Base-by-base conservation (phyloP, 805 yeast species). In the Kodamaea fukazawae region DNA sequence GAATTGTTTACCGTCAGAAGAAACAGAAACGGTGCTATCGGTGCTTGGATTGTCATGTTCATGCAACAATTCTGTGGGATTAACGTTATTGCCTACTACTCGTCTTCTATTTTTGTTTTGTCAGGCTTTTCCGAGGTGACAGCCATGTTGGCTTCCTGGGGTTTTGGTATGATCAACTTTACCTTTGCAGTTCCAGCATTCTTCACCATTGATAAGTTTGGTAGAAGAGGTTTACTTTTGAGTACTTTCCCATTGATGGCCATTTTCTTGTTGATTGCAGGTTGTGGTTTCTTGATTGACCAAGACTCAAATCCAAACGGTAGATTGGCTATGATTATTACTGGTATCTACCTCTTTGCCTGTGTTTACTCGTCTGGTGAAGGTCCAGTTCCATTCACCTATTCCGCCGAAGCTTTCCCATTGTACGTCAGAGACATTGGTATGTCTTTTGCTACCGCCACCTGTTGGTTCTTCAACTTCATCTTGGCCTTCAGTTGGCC, bases 1-100 rank as follows among this genome's bases (percentile, higher is more conserved):
- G 86, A 81, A 58, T 66, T 86, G 70, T 70, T 86, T 57, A 73
- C 82, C 1, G 71, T 84, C 34, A 76, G 93, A 60, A 78, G 96
- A 70, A 86, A 85, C 61, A 77, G 95, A 63, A 83, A 87, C 56
- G 95, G 93, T 38, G 79, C 86, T 6, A 50, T 83, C 41, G 95
- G 86, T 40, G 79, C 95, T 3, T 83, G 83, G 76, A 73, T 86
- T 47, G 87, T 81, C 44, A 87, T 88, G 79, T 84, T 86, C 56
- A 83, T 83, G 87, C 96, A 87, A 67, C 95, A 87, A 60, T 84
- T 86, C 66, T 87, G 95, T 64, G 96, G 96, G 51, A 78, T 87
- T 59, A 87, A 87, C 55, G 91, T 86, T 38, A 86, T 87, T 62
- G 91, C 95, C 13, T 84, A 86, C 63, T 87, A 85, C 61, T 83